A percentile compares a stretch with the other conserved stretches of the same genome.
Conservation (phyloP, 2,329 filamentous ascomycete genomes). For the Colletotrichum sp. region DNA sequence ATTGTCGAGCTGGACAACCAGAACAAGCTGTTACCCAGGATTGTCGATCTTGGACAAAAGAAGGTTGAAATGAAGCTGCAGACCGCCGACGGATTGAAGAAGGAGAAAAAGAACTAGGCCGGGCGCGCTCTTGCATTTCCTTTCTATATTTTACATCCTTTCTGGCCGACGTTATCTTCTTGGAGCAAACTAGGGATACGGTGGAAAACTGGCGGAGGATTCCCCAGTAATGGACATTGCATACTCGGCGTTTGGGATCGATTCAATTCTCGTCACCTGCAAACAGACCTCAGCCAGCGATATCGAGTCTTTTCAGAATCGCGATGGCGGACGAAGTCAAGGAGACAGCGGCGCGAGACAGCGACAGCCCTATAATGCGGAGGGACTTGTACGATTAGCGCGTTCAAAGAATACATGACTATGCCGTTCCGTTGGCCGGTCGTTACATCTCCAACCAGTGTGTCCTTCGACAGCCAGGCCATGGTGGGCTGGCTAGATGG, state of each 20-base stretch:
- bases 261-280: neutral
- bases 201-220: neutral
- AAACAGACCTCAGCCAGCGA: neutral
- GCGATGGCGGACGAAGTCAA: neutral
- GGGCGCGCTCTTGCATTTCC: neutral
- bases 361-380: neutral
- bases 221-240: conserved; percentile 11
- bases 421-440: neutral
- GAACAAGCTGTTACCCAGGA: conserved; percentile 71
- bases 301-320: neutral
- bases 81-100: conserved; percentile 27
- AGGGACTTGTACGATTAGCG: conserved; percentile 8
- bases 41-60: conserved; percentile 77
- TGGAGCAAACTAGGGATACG: neutral
- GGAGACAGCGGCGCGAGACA: neutral
- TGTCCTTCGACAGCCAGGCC: neutral
- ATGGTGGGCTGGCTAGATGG: neutral
- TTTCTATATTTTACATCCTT: neutral
- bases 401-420: neutral
- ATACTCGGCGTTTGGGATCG: conserved; percentile 20
- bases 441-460: neutral
- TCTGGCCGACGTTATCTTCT: neutral
- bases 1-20: conserved; percentile 73
- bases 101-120: conserved; percentile 1
- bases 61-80: conserved; percentile 58